Evolutionary conservation across 331 rosid genomes (phyloP).

Genomic region (Erythrophleum ivorense): DNA sequence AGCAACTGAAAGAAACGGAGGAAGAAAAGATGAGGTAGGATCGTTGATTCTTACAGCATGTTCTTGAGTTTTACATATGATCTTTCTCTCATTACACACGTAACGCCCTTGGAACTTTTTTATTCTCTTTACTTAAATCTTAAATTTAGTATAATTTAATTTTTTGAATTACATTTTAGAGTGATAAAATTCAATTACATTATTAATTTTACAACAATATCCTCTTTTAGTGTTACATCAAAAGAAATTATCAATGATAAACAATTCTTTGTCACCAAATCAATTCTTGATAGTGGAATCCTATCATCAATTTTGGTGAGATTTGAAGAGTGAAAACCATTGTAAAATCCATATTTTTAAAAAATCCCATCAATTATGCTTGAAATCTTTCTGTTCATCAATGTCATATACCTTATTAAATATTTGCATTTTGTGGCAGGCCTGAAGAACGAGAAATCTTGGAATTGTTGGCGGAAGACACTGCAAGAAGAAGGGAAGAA

Average conservation of each 20-base stretch:
- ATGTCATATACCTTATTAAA: neutral
- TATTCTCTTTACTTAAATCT: too few species aligned
- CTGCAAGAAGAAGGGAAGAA: constrained; percentile 70
- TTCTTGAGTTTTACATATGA: too few species aligned
- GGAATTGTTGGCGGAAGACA: constrained; percentile 62
- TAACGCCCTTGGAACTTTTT: too few species aligned
- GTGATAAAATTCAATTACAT: too few species aligned
- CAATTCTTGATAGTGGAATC: neutral
- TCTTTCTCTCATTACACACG: too few species aligned
- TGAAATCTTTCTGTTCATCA: too few species aligned
- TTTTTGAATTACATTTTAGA: too few species aligned
- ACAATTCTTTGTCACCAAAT: neutral
- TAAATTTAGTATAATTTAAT: too few species aligned
- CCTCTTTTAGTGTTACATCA: neutral
- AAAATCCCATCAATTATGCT: neutral
- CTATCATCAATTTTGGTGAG: neutral
- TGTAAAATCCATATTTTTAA: neutral
- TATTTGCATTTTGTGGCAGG: constrained; percentile 45
- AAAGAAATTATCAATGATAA: neutral
- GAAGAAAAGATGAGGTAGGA: constrained; percentile 50
- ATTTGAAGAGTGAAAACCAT: neutral
- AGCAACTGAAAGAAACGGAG: constrained; percentile 52
- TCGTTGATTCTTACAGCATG: too few species aligned
- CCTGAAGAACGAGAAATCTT: constrained; percentile 52
- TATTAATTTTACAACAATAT: too few species aligned